phyloP scores from a whole-genome alignment of 768 basidiomycete genomes.

The Collybiopsis luxurians region DNA sequence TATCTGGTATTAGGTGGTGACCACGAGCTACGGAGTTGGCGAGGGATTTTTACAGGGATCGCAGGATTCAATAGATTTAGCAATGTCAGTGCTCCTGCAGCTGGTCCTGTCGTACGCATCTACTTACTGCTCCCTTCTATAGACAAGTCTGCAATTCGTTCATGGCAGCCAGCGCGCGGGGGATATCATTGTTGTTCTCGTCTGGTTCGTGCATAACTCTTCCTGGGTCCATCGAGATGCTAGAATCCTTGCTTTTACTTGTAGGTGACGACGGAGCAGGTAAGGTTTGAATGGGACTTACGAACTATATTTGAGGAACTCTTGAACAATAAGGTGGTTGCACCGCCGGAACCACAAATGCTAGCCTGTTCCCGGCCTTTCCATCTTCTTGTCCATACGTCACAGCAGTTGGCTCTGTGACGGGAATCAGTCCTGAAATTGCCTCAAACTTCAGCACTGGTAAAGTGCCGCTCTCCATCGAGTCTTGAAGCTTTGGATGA shows the following conservation, averaged over 20 bases:
- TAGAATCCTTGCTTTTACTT: not conserved
- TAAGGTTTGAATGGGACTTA: not conserved
- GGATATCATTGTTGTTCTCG: slow-evolving; percentile 44
- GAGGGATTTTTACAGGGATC: slow-evolving; percentile 42
- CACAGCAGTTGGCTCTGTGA: slow-evolving; percentile 39
- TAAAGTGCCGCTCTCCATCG: not conserved
- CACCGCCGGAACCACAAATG: not conserved
- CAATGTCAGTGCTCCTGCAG: too few species aligned
- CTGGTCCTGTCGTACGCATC: too few species aligned
- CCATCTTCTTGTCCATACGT: slow-evolving; percentile 43
- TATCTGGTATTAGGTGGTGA: too few species aligned
- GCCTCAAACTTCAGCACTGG: slow-evolving; percentile 40
- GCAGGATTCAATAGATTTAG: too few species aligned
- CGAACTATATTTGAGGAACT: not conserved
- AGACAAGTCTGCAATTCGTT: slow-evolving; percentile 25
- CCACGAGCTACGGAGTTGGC: slow-evolving; percentile 43
- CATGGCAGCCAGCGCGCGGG: slow-evolving; percentile 41
- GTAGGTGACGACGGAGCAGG: not conserved
- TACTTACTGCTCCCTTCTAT: too few species aligned
- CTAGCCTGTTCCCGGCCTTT: slow-evolving; percentile 33
- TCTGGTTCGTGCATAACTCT: slow-evolving; percentile 32
- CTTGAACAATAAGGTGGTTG: slow-evolving; percentile 1
- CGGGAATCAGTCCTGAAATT: slow-evolving; percentile 34
- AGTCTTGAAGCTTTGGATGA: not conserved
- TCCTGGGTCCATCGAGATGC: slow-evolving; percentile 2